These are phyloP conservation scores for Populus hybrid DNA, from an alignment of 441 rosid species.

Conservation along the genomic window DNA sequence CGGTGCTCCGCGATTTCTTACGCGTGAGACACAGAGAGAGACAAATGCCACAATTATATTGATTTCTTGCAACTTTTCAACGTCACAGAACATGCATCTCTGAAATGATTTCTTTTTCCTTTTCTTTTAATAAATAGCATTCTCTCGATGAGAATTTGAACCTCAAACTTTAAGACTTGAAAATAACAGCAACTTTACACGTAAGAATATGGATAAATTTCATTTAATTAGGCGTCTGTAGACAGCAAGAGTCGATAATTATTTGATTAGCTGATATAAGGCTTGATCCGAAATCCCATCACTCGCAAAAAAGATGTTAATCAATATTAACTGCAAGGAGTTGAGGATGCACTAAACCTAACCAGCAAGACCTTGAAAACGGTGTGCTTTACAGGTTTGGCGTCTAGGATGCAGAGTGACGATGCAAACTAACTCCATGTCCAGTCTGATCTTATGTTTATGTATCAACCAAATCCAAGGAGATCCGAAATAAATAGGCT, in stretches of 20 bases:
- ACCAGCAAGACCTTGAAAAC: background rate
- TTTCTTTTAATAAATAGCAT: background rate
- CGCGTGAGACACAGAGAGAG: background rate
- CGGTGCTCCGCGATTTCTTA: background rate
- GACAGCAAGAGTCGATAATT: too few relatives aligned
- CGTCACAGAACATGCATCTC: background rate
- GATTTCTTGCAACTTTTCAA: background rate
- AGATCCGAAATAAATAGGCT: slow-evolving; percentile 14
- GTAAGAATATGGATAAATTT: background rate
- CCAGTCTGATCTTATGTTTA: background rate
- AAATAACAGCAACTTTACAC: background rate
- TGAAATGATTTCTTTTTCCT: background rate
- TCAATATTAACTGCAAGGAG: too few relatives aligned
- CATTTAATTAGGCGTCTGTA: background rate
- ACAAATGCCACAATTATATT: background rate
- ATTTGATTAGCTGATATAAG: background rate
- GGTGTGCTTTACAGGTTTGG: slow-evolving; percentile 18
- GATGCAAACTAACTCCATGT: background rate
- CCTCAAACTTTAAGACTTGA: background rate
- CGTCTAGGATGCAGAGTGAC: slow-evolving; percentile 8
- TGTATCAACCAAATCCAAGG: slow-evolving; percentile 30
- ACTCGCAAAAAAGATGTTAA: background rate
- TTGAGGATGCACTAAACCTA: background rate
- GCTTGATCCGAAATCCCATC: background rate
- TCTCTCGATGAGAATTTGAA: background rate